Evolutionary conservation across 2,329 filamentous ascomycete species (phyloP).

Genomic region (Neonectria sp.): DNA sequence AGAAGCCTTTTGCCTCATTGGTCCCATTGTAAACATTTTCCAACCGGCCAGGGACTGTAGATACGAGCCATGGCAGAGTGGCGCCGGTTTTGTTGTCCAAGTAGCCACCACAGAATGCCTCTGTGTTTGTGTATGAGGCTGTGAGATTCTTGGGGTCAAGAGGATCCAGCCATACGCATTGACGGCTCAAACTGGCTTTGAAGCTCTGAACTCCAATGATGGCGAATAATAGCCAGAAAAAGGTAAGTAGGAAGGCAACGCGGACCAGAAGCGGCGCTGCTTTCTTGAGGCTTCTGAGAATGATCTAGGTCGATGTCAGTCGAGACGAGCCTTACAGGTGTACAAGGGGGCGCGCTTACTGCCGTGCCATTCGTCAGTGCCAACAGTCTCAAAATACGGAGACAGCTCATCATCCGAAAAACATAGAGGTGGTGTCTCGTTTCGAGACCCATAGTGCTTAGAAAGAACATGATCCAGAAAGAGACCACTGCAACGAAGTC

Average conservation of each 20-base stretch:
- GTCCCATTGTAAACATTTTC: constrained; percentile 66
- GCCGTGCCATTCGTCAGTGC: constrained; percentile 94
- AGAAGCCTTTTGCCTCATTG: constrained; percentile 81
- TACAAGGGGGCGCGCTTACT: constrained; percentile 64
- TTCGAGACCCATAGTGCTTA: constrained; percentile 81
- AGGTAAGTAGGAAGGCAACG: constrained; percentile 93
- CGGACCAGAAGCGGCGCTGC: constrained; percentile 92
- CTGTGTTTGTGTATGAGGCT: constrained; percentile 72
- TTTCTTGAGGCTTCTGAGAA: constrained; percentile 94
- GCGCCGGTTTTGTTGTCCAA: constrained; percentile 72
- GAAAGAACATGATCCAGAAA: constrained; percentile 90
- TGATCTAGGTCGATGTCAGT: constrained; percentile 72
- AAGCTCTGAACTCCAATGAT: constrained; percentile 98
- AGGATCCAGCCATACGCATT: constrained; percentile 84
- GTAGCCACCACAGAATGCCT: constrained; percentile 91
- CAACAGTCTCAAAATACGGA: constrained; percentile 92
- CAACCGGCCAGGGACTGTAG: constrained; percentile 56
- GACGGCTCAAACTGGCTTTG: constrained; percentile 84
- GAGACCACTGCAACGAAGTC: constrained; percentile 96
- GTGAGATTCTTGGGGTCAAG: constrained; percentile 67
- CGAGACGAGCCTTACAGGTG: background rate
- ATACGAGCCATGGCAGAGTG: constrained; percentile 77
- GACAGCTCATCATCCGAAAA: constrained; percentile 96
- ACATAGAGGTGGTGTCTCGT: constrained; percentile 82
- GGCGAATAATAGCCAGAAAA: constrained; percentile 98